These are phyloP conservation scores for Mortierella sp. DNA, from an alignment of 371 early-diverging fungal genomes.

Conservation along the genomic window DNA sequence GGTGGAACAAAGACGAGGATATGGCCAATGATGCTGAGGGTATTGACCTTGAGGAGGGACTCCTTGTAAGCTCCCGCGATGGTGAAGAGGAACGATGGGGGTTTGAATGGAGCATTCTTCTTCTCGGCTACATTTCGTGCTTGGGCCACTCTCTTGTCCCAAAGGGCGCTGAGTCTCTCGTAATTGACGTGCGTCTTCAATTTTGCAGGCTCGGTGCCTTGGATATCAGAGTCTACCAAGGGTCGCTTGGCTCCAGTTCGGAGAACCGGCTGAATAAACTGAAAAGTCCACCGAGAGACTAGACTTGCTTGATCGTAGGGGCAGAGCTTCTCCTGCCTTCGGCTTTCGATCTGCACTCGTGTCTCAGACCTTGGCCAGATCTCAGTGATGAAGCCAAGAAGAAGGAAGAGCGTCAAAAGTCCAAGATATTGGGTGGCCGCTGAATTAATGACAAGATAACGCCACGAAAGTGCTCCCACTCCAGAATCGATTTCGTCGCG, in stretches of 20 bases:
- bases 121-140: slow-evolving; percentile 2
- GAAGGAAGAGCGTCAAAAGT: background rate
- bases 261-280: slow-evolving; percentile 24
- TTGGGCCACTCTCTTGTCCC: slow-evolving; percentile 16
- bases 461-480: too few species aligned
- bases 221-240: slow-evolving; percentile 20
- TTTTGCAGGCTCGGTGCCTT: slow-evolving; percentile 11
- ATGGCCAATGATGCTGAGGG: slow-evolving; percentile 13
- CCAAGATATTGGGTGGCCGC: background rate
- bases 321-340: slow-evolving; percentile 27
- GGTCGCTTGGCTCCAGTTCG: slow-evolving; percentile 21
- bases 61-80: slow-evolving; percentile 13
- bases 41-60: background rate
- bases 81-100: slow-evolving; percentile 26
- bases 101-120: slow-evolving; percentile 7
- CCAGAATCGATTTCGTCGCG: background rate
- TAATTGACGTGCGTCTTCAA: slow-evolving; percentile 20
- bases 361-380: slow-evolving; percentile 23
- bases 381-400: slow-evolving; percentile 18
- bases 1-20: slow-evolving; percentile 21
- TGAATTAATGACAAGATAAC: background rate
- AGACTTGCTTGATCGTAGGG: slow-evolving; percentile 32
- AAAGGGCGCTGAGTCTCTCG: background rate
- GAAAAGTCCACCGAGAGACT: slow-evolving; percentile 20
- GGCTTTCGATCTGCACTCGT: slow-evolving; percentile 17